A percentile compares a stretch with the other conserved stretches of the same genome.
Conservation (phyloP, 345 rosid genomes). For the Pugionium dolabratum region DNA sequence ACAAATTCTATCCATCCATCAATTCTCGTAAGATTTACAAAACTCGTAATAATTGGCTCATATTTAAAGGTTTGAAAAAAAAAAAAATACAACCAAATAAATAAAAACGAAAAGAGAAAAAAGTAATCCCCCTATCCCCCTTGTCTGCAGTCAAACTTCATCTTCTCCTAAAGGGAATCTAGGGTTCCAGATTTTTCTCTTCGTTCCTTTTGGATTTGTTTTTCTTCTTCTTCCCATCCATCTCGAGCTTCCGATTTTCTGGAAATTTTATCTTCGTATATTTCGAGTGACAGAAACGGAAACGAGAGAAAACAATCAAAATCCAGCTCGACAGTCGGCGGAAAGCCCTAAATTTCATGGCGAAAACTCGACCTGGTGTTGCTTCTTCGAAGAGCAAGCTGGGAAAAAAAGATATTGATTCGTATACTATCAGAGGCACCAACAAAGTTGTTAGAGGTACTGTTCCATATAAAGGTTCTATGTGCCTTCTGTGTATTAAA, state of each 20-base stretch:
- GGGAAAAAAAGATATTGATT: conserved; percentile 56
- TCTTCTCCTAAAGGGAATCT: conserved; percentile 28
- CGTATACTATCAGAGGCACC: conserved; percentile 68
- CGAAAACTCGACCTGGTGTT: conserved; percentile 74
- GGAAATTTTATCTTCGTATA: neutral
- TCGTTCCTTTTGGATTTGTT: conserved; percentile 9
- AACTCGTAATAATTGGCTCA: no score
- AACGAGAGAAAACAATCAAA: neutral
- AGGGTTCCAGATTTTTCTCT: conserved; percentile 40
- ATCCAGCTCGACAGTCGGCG: neutral
- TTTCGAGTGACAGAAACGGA: neutral
- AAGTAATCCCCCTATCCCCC: neutral
- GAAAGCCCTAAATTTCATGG: conserved; percentile 52
- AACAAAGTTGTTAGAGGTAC: conserved; percentile 66
- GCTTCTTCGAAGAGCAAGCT: conserved; percentile 46
- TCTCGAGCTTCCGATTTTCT: conserved; percentile 18
- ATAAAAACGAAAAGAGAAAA: neutral
- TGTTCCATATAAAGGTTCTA: neutral
- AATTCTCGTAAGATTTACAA: no score
- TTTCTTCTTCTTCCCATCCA: conserved; percentile 1
- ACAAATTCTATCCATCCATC: no score
- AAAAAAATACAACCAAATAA: neutral
- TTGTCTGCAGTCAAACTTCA: neutral
- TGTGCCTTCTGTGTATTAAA: neutral
- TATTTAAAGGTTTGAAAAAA: no score